Evolutionary conservation across 2,329 filamentous ascomycete genomes (phyloP), one percentile per base, ranked within the genome.

Genomic region (Dothistroma pini): DNA sequence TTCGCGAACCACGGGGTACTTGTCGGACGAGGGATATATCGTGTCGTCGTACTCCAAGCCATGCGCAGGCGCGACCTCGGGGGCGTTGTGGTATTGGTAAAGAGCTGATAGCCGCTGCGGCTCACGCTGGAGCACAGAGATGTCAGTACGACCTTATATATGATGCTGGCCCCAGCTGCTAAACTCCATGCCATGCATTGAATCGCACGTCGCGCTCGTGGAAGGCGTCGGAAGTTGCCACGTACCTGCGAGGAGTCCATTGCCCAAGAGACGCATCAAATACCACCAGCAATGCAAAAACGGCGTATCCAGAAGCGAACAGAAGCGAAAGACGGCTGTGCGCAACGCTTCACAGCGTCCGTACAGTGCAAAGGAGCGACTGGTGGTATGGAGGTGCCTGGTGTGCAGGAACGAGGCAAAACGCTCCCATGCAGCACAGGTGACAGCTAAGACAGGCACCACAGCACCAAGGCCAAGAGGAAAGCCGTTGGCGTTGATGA

Each of bases 21-120:
- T 75, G 69, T 75, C 74, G 31, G 74, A 75, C 34, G 64, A 66
- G 11, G 74, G 70, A 56, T 75, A 73, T 35, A 69, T 63, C 38
- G 66, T 71, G 66, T 75, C 73, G 58, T 75, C 74, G 70, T 75
- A 75, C 60, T 75, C 74, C 52, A 75, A 66, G 59, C 74, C 74
- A 59, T 75, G 71, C 29, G 73, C 73, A 9, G 74, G 74, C n/a
- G 73, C 71, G 55, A 75, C 72, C 63, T 75, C 74, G 31, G 74
- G 74, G 14, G 74, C 74, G 61, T 75, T 75, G 71, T 75, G 74
- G 63, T 75, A 75, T 68, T 75, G 72, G 63, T 75, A 75, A 25
- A 75, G 62, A 48, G 71, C 71, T 34, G 72, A 74, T n/a, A 74
- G 67, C 38, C 71, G 70, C 50, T 69, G 65, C 8, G 65, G 70